phyloP scores from a whole-genome alignment of 352 stramenopile genomes.

The Thalassiosira livingstoniorum region DNA sequence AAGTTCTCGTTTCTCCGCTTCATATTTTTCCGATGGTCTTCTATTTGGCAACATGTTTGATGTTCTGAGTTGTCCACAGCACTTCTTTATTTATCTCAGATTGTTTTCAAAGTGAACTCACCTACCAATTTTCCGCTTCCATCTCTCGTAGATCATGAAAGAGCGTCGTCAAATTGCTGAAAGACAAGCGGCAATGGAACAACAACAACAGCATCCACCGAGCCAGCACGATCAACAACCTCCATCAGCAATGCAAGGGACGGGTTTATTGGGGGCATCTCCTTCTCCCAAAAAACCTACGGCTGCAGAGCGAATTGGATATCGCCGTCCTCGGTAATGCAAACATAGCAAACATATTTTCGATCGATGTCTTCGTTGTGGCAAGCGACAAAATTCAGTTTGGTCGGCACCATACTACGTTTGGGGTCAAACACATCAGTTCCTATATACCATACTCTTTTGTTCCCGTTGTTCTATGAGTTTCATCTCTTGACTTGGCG shows the following conservation, averaged over 20 bases:
- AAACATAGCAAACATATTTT: too few species aligned
- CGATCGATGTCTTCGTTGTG: too few species aligned
- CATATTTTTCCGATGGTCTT: background rate
- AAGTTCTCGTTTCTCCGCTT: background rate
- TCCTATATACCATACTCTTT: too few species aligned
- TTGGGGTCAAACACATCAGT: too few species aligned
- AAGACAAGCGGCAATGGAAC: conserved; percentile 18
- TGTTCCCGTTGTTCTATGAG: too few species aligned
- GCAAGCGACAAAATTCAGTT: too few species aligned
- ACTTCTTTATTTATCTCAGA: too few species aligned
- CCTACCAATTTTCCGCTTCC: background rate
- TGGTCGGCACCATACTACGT: too few species aligned
- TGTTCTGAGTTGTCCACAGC: too few species aligned
- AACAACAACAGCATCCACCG: background rate
- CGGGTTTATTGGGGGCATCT: conserved; percentile 29
- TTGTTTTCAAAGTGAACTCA: background rate
- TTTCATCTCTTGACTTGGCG: too few species aligned
- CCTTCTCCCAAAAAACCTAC: conserved; percentile 37
- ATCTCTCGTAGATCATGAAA: conserved; percentile 47
- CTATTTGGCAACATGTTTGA: too few species aligned
- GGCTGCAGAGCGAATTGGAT: conserved; percentile 51
- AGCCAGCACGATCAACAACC: background rate
- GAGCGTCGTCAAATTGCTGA: conserved; percentile 42
- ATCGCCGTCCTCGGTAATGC: too few species aligned
- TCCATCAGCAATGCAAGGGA: background rate